Percentiles rank a stretch among this genome's conserved stretches.
These are phyloP conservation scores for Gloeopeniophorella convolvens DNA, from an alignment of 768 basidiomycete species.

Conservation along the genomic window DNA sequence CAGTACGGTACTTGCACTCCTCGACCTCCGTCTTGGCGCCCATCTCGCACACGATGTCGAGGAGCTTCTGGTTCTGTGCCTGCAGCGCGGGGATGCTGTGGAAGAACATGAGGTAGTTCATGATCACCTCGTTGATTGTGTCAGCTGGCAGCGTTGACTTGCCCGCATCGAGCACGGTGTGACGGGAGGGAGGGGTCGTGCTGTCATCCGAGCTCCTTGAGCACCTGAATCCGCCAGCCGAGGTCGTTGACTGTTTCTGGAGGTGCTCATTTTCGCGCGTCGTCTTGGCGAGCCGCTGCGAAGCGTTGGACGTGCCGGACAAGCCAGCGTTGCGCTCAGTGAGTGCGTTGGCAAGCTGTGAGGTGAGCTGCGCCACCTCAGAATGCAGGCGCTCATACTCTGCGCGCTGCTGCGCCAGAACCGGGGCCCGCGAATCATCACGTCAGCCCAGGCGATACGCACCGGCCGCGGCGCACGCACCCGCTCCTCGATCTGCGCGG, in stretches of 20 bases:
- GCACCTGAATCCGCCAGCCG: conserved; percentile 62
- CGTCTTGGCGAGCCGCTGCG: conserved; percentile 23
- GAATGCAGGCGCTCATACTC: conserved; percentile 83
- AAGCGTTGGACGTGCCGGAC: conserved; percentile 46
- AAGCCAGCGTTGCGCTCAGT: conserved; percentile 66
- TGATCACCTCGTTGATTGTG: conserved; percentile 75
- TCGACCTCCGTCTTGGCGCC: conserved; percentile 80
- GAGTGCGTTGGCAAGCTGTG: conserved; percentile 70
- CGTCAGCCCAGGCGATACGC: conserved; percentile 3
- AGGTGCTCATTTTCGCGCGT: conserved; percentile 17
- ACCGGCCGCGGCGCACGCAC: conserved; percentile 37
- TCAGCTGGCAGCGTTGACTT: conserved; percentile 41
- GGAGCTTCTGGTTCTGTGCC: conserved; percentile 83
- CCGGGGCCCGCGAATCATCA: conserved; percentile 71
- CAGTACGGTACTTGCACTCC: conserved; percentile 67
- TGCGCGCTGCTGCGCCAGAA: conserved; percentile 80
- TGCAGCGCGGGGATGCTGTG: conserved; percentile 74
- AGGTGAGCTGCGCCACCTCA: conserved; percentile 74
- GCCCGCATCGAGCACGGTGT: conserved; percentile 46
- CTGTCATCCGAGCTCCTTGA: conserved; percentile 75
- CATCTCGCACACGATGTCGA: conserved; percentile 78
- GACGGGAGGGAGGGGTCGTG: conserved; percentile 78
- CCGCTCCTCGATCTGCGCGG: conserved; percentile 88
- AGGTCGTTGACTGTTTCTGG: conserved; percentile 20
- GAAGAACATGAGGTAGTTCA: conserved; percentile 85